Percentiles rank a stretch among this genome's conserved stretches.
phyloP scores from a whole-genome alignment of 2,329 filamentous ascomycete genomes.

The Colletotrichum navitas region DNA sequence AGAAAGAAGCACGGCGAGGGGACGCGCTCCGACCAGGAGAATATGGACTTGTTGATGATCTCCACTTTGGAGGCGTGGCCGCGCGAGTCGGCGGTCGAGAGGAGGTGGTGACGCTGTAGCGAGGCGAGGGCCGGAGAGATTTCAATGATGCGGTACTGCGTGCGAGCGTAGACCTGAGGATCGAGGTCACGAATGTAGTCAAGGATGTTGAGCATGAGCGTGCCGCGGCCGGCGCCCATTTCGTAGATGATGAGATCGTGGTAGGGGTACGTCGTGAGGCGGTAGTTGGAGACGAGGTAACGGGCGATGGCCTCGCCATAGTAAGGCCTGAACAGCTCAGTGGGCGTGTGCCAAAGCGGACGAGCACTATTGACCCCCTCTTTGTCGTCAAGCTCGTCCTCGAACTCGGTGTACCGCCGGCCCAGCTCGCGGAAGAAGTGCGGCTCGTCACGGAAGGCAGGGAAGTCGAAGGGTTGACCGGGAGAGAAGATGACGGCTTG shows the following conservation, averaged over 20 bases:
- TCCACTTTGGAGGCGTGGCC: slow-evolving; percentile 89
- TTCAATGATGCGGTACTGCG: slow-evolving; percentile 95
- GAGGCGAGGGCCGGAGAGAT: slow-evolving; percentile 86
- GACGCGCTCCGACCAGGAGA: slow-evolving; percentile 92
- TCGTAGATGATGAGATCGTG: slow-evolving; percentile 98
- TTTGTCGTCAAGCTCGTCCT: slow-evolving; percentile 84
- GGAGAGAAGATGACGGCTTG: slow-evolving; percentile 96
- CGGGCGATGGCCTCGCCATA: slow-evolving; percentile 98
- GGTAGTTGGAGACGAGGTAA: slow-evolving; percentile 96
- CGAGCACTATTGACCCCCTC: slow-evolving; percentile 77
- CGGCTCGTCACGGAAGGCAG: slow-evolving; percentile 82
- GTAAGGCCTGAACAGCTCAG: slow-evolving; percentile 94
- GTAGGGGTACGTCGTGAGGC: slow-evolving; percentile 92
- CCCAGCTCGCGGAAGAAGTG: slow-evolving; percentile 85
- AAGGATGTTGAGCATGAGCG: slow-evolving; percentile 97
- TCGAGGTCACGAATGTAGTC: slow-evolving; percentile 94
- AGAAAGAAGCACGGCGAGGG: slow-evolving; percentile 96
- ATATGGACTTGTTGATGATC: slow-evolving; percentile 94
- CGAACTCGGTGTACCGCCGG: slow-evolving; percentile 87
- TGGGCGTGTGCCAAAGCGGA: slow-evolving; percentile 98
- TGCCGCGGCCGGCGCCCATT: slow-evolving; percentile 97
- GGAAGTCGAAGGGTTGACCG: slow-evolving; percentile 92
- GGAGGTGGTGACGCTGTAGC: slow-evolving; percentile 80
- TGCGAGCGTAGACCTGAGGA: slow-evolving; percentile 92
- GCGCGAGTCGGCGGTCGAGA: slow-evolving; percentile 73